Base-by-base conservation (phyloP, 1,284 basidiomycete species). In the Pyrrhoderma lamaoense region DNA sequence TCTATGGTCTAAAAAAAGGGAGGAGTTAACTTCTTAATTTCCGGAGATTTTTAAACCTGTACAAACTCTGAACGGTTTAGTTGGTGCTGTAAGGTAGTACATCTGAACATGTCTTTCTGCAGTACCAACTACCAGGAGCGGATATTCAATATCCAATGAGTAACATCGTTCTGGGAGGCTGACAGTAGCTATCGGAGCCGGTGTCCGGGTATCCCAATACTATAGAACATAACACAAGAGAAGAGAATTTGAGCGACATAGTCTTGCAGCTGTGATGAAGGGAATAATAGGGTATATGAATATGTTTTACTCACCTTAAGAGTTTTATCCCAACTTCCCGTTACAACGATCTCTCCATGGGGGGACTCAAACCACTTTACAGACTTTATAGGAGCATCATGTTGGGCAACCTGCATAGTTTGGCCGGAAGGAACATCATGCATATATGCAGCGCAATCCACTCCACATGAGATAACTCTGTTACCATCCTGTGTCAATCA, bases 121-220 rank as follows among this genome's bases (percentile, higher is more conserved):
- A 5, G 91, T 95, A n/a, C 89, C 95, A 31, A 93, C 89, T 22
- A 96, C 93, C 70, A 95, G 79, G n/a, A 93, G 74, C 0, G 89
- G 89, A 62, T 85, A 89, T 52, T 79, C 78, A 13, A 88, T 80
- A 61, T 95, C 91, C 73, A 92, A 81, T 11, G 80, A 81, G 65
- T 97, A 98, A 62, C 90, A 92, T 54, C 93, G 78, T 59, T 98
- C 94, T 1, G 90, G 87, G 16, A 98, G 76, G 55, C 80, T 76
- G 3, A 96, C 81, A 1, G 79, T 81, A n/a, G 84, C 85, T 3
- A 93, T 76, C 0, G 93, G 87, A 48, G 69, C 78, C 9, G 85
- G 70, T 7, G 79, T 73, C 45, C 89, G 79, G 56, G 93, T 65
- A 67, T 96, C 90, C 93, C 94, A 97, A 64, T 95, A 96, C 90